Evolutionary conservation across 306 rosid species (phyloP).

Genomic region (cucumber (Cucumis sativus)): DNA sequence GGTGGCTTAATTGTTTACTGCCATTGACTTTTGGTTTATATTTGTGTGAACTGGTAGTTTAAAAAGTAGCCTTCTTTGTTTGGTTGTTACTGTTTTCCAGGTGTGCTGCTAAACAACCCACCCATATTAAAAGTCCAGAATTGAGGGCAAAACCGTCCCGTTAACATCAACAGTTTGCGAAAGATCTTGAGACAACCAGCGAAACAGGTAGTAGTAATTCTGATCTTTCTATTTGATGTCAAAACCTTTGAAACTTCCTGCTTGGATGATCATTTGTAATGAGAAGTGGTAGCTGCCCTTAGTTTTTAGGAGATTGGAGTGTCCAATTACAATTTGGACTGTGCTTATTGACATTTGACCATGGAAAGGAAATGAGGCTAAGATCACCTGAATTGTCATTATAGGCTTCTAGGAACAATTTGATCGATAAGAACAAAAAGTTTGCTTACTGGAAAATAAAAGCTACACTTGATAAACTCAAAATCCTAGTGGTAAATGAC

Average conservation of each 20-base stretch:
- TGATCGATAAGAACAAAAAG: not conserved
- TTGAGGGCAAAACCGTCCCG: not conserved
- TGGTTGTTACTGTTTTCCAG: not conserved
- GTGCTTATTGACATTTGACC: not conserved
- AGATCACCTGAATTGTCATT: not conserved
- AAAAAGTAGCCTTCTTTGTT: not conserved
- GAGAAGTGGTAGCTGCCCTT: not conserved
- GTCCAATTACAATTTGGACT: not conserved
- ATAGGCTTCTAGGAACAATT: not conserved
- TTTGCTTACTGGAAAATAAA: not conserved
- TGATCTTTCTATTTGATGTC: not conserved
- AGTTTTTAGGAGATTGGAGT: not conserved
- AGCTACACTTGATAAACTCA: not conserved
- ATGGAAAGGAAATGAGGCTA: not conserved
- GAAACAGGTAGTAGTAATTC: not conserved
- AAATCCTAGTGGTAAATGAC: not conserved
- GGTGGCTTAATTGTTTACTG: not conserved
- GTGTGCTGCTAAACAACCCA: constrained; percentile 1
- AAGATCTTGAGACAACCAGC: not conserved
- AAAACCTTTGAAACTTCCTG: not conserved
- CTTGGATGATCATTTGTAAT: not conserved
- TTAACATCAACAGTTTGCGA: not conserved
- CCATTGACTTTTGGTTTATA: not conserved
- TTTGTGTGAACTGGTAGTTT: not conserved
- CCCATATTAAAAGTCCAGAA: not conserved